A percentile compares a stretch with the other conserved stretches of the same genome.
phyloP scores from a whole-genome alignment of 192 early-diverging fungal genomes.

The Coemansia sp. region DNA sequence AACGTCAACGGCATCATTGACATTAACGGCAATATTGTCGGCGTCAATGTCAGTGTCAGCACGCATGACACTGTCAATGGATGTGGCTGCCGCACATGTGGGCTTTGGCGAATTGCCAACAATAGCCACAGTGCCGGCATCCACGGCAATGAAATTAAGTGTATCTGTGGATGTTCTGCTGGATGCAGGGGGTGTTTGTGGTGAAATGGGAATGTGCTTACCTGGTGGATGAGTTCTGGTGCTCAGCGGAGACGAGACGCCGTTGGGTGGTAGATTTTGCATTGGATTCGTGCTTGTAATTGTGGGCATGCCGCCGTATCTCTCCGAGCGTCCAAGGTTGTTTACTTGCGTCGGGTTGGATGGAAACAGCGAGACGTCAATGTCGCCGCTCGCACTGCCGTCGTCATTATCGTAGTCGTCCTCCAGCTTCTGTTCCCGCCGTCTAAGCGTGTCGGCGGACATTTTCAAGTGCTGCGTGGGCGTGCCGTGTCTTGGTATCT shows the following conservation, averaged over 20 bases:
- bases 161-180: conserved; percentile 10
- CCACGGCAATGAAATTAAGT: neutral
- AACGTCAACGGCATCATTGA: too few relatives aligned
- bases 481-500: conserved; percentile 3
- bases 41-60: neutral
- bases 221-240: conserved; percentile 21
- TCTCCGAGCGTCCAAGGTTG: conserved; percentile 36
- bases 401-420: conserved; percentile 48
- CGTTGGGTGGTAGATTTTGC: neutral
- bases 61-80: neutral
- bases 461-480: conserved; percentile 13
- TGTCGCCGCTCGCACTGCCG: conserved; percentile 28
- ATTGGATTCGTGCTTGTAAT: neutral
- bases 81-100: conserved; percentile 5
- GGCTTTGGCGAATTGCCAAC: neutral
- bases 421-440: conserved; percentile 41
- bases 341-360: conserved; percentile 28
- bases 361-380: conserved; percentile 43
- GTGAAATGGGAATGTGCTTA: conserved; percentile 26
- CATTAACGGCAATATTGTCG: neutral
- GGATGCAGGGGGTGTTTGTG: conserved; percentile 3
- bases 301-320: conserved; percentile 17
- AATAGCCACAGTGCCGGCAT: neutral
- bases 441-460: conserved; percentile 25
- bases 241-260: neutral